phyloP scores from a whole-genome alignment of 768 basidiomycete genomes.

The Leccinum sublutescens region DNA sequence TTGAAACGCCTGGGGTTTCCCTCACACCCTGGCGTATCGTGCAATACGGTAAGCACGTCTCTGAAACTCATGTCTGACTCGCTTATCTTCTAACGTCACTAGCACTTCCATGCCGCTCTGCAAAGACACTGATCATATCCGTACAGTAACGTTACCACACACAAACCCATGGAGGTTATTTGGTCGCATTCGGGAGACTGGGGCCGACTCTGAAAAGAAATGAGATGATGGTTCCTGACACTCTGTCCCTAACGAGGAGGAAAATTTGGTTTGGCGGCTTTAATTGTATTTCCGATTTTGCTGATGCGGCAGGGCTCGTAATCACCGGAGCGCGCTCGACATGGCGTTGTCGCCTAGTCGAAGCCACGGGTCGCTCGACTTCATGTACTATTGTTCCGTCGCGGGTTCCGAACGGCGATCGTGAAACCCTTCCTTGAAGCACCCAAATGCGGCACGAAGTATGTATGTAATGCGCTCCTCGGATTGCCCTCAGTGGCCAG shows the following conservation, averaged over 20 bases:
- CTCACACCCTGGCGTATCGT: too few relatives aligned
- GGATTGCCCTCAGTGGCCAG: background rate
- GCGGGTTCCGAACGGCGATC: background rate
- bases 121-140: background rate
- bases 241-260: background rate
- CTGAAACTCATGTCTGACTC: slow-evolving; percentile 13
- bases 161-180: background rate
- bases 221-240: background rate
- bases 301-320: background rate
- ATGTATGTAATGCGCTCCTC: background rate
- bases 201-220: background rate
- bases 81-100: slow-evolving; percentile 18
- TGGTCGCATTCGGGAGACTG: background rate
- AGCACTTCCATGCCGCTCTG: background rate
- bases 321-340: background rate
- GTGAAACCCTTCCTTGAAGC: background rate
- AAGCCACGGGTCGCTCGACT: background rate
- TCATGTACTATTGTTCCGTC: background rate
- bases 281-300: background rate
- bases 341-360: background rate
- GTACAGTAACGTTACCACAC: background rate
- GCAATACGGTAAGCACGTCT: background rate
- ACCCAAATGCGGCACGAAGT: background rate
- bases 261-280: background rate
- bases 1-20: slow-evolving; percentile 12